phyloP scores from a whole-genome alignment of 306 rosid species.

The Prunus persica region Prunus_persica_NCBIv2 NC_034012.1:12218501-12219000 shows the following conservation, averaged over 20 bases:
- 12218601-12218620: conserved; percentile 39
- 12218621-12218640: conserved; percentile 19
- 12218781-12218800: conserved; percentile 2
- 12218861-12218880: conserved; percentile 34
- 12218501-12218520: not conserved
- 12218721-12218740: conserved; percentile 26
- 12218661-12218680: conserved; percentile 51
- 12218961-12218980: no score
- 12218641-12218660: conserved; percentile 23
- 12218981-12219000: no score
- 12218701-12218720: conserved; percentile 53
- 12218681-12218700: conserved; percentile 33
- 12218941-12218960: conserved; percentile 24
- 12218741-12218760: not conserved
- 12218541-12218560: not conserved
- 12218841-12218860: conserved; percentile 29
- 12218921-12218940: conserved; percentile 38
- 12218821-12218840: conserved; percentile 31
- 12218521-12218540: not conserved
- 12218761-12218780: not conserved
- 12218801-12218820: conserved; percentile 32
- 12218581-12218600: conserved; percentile 27
- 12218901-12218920: conserved; percentile 51
- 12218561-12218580: not conserved
- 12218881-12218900: conserved; percentile 28